A percentile compares a stretch with the other conserved stretches of the same genome.
Conservation (phyloP, 495 filamentous ascomycete genomes). For the Hypoxylon crocopeplum region DNA sequence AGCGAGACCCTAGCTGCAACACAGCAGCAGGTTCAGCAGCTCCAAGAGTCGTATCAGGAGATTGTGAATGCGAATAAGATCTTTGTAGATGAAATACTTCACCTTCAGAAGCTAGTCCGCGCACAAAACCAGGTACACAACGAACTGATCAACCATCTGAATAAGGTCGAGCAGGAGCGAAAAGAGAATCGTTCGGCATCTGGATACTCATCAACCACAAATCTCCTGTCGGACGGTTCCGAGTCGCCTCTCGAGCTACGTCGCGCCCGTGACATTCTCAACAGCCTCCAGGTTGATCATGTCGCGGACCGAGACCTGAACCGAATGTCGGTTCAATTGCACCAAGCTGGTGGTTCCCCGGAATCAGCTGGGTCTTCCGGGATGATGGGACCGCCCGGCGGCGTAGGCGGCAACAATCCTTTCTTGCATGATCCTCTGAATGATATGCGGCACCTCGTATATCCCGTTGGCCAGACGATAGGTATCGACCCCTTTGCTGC, state of each 20-base stretch:
- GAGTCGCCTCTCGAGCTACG: conserved; percentile 83
- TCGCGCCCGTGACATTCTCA: conserved; percentile 87
- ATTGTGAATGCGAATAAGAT: conserved; percentile 84
- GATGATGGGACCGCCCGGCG: conserved; percentile 51
- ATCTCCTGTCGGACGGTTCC: conserved; percentile 50
- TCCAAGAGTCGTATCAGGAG: conserved; percentile 85
- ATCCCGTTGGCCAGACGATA: conserved; percentile 86
- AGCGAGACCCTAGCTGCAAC: conserved; percentile 89
- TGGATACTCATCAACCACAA: conserved; percentile 42
- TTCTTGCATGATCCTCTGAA: conserved; percentile 56
- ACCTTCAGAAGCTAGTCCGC: conserved; percentile 87
- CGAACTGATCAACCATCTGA: conserved; percentile 58
- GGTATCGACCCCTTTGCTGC: conserved; percentile 95
- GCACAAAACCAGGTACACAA: conserved; percentile 66
- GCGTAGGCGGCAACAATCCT: conserved; percentile 41
- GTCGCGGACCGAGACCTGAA: conserved; percentile 82
- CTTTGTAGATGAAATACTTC: conserved; percentile 85
- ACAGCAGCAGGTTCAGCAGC: conserved; percentile 85
- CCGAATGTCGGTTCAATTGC: conserved; percentile 72
- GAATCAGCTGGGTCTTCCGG: conserved; percentile 53
- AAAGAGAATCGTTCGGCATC: conserved; percentile 51
- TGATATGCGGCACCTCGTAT: conserved; percentile 84
- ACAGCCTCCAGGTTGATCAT: conserved; percentile 77
- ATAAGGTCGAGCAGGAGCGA: conserved; percentile 52
- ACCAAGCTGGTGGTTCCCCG: conserved; percentile 62